Conservation (phyloP, 106 monocot species). For the Agapanthus africanus region DNA sequence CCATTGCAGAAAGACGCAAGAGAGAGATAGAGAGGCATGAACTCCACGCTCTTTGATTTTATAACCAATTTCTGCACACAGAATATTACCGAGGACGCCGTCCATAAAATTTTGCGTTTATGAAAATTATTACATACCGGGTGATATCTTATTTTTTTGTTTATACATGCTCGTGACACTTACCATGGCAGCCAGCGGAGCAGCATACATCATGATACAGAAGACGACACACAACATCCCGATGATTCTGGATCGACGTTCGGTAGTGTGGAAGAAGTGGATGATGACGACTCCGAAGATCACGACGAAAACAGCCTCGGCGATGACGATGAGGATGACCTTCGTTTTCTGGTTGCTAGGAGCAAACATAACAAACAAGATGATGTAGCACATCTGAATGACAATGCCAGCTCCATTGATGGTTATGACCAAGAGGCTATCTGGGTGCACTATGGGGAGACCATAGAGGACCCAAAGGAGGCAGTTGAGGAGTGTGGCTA, state of each 20-base stretch:
- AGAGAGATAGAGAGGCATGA: slow-evolving; percentile 36
- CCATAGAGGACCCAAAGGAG: slow-evolving; percentile 9
- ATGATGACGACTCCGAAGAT: slow-evolving; percentile 1
- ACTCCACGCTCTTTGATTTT: slow-evolving; percentile 41
- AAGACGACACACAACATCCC: slow-evolving; percentile 9
- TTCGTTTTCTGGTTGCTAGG: neutral
- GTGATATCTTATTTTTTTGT: no score
- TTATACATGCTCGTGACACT: no score
- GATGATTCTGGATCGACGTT: neutral
- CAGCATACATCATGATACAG: slow-evolving; percentile 11
- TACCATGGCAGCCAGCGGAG: slow-evolving; percentile 14
- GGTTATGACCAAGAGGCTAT: slow-evolving; percentile 7
- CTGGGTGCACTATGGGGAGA: slow-evolving; percentile 9
- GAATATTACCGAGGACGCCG: no score
- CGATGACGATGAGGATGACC: neutral
- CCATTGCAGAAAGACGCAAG: slow-evolving; percentile 7
- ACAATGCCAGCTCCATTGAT: slow-evolving; percentile 7
- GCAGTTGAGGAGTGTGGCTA: slow-evolving; percentile 9
- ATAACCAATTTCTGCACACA: slow-evolving; percentile 35
- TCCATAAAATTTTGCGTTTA: no score
- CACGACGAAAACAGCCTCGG: neutral
- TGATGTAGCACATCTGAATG: slow-evolving; percentile 10
- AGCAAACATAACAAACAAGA: neutral
- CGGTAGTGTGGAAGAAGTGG: neutral
- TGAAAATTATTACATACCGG: no score